Evolutionary conservation across 768 basidiomycete genomes (phyloP), one percentile per base, ranked within the genome.

Genomic region (Artomyces pyxidatus): DNA sequence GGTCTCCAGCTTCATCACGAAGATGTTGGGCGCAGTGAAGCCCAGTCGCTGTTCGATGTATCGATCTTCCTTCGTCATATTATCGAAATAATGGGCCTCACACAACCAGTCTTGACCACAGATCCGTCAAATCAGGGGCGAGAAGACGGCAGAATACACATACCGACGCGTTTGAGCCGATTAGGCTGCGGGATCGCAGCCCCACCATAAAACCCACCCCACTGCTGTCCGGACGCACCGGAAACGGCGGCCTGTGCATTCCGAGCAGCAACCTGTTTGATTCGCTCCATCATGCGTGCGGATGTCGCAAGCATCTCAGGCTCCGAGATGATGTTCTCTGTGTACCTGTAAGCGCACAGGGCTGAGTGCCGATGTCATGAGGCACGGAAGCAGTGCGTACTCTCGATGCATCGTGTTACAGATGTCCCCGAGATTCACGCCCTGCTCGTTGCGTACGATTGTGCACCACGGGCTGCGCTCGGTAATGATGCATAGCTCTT

Each of bases 381-480:
- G 9, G 71, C 25, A 3, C 3, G 19, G 6, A 27, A 3, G 1
- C 9, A 30, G 29, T 16, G 32, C 83, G 29, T 52, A 91, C 89
- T 91, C 88, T 63, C 80, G 81, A 72, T 77, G 87, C 39, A 91
- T 65, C n/a, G 73, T 65, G 4, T 71, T 70, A 57, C 81, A 85
- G n/a, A 91, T 73, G 60, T 92, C 87, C 16, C 74, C 75, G 53
- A 86, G 73, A 2, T 87, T 89, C 16, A 92, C 85, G 0, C 88
- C 88, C 0, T 68, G 65, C 14, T 81, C 77, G 59, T 83, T 89
- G 64, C 73, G 78, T 43, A 87, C 73, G 48, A 79, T 79, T 6
- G 83, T 85, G 61, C 84, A 85, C 88, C 88, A 91, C 1, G 89
- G 88, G 38, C 77, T 82, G 37, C 73, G 67, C 40, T 73, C 70